These are phyloP conservation scores for Oidiodendron maius DNA, from an alignment of 495 filamentous ascomycete genomes.

Conservation along the genomic window DNA sequence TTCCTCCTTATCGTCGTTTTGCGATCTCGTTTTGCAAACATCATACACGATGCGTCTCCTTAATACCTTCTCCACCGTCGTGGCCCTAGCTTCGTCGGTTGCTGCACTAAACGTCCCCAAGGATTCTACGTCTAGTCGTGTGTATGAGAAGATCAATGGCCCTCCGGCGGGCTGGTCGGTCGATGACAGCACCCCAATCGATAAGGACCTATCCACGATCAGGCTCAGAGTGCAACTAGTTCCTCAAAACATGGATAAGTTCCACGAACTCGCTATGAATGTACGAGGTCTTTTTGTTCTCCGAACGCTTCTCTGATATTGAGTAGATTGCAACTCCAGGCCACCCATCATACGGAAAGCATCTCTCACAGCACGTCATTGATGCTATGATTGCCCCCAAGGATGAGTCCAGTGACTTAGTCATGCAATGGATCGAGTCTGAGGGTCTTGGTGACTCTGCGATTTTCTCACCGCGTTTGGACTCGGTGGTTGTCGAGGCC, in stretches of 20 bases:
- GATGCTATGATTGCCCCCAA: slow-evolving; percentile 19
- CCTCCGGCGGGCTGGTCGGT: slow-evolving; percentile 17
- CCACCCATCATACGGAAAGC: slow-evolving; percentile 16
- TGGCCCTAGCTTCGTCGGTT: neutral
- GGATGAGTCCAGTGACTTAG: slow-evolving; percentile 17
- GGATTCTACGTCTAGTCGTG: neutral
- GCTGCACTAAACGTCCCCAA: neutral
- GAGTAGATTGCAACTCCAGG: slow-evolving; percentile 23
- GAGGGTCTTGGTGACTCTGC: slow-evolving; percentile 12
- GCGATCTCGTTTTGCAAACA: neutral
- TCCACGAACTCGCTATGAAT: slow-evolving; percentile 19
- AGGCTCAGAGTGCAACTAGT: slow-evolving; percentile 18
- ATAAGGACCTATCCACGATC: slow-evolving; percentile 13
- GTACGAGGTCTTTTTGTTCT: no score
- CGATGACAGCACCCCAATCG: slow-evolving; percentile 8
- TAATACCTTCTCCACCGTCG: neutral
- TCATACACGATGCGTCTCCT: neutral
- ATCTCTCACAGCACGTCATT: slow-evolving; percentile 18
- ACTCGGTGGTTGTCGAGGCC: slow-evolving; percentile 17
- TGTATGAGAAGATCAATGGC: slow-evolving; percentile 14
- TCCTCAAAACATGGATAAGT: slow-evolving; percentile 19
- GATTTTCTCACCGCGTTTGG: slow-evolving; percentile 8
- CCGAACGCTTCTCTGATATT: no score
- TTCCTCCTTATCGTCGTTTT: neutral
- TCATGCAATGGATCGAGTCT: slow-evolving; percentile 18